A percentile compares a stretch with the other conserved stretches of the same genome.
Conservation (phyloP, 2,329 filamentous ascomycete species). For the Exophiala sp. region DNA sequence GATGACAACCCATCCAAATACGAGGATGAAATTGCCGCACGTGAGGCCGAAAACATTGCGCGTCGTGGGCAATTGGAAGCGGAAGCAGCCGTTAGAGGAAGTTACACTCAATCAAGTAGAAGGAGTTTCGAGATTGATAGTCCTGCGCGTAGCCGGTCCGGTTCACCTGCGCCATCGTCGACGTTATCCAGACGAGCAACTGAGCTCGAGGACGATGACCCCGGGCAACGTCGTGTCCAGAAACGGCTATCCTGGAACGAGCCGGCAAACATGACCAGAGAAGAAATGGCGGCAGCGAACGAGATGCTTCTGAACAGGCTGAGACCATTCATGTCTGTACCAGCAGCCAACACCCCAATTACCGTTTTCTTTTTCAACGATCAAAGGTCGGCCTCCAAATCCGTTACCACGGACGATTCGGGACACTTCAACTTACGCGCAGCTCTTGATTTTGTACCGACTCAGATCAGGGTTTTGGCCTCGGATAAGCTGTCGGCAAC, state of each 20-base stretch:
- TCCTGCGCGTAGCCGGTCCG: conserved; percentile 24
- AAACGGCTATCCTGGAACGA: conserved; percentile 48
- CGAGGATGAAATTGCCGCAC: conserved; percentile 62
- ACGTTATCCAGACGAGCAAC: conserved; percentile 8
- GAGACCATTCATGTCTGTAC: conserved; percentile 82
- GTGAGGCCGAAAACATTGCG: conserved; percentile 71
- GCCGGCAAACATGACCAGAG: conserved; percentile 61
- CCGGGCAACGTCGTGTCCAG: conserved; percentile 36
- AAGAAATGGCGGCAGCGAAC: conserved; percentile 74
- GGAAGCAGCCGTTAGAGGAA: conserved; percentile 62
- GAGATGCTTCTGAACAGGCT: conserved; percentile 80
- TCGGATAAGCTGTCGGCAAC: conserved; percentile 78
- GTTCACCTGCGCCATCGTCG: conserved; percentile 24
- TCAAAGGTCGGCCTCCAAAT: conserved; percentile 71
- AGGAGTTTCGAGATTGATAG: conserved; percentile 39
- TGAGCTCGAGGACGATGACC: conserved; percentile 26
- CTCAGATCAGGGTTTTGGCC: conserved; percentile 78
- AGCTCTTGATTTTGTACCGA: conserved; percentile 82
- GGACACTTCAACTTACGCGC: conserved; percentile 82
- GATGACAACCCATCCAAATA: conserved; percentile 48
- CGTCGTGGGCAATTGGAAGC: conserved; percentile 65
- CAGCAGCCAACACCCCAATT: conserved; percentile 68
- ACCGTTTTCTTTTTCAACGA: conserved; percentile 96
- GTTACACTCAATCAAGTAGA: conserved; percentile 46
- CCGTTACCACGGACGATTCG: conserved; percentile 75